phyloP scores from a whole-genome alignment of 306 rosid species.

The Abrus precatorius region DNA sequence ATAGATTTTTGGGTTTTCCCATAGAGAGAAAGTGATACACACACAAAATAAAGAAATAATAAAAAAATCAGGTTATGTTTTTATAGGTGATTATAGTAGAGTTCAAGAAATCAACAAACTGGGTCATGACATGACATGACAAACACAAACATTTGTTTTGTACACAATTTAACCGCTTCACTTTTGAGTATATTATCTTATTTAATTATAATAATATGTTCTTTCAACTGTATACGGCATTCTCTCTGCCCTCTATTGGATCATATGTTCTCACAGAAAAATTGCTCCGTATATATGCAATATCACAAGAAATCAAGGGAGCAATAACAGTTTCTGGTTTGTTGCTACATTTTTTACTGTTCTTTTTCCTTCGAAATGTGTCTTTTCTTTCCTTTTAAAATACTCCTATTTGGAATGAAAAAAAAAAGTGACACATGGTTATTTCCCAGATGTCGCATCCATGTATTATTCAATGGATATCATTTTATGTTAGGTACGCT shows the following conservation, averaged over 20 bases:
- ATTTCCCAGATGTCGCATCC: conserved; percentile 29
- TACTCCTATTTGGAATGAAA: not conserved
- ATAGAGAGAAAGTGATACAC: conserved; percentile 40
- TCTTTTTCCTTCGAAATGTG: not conserved
- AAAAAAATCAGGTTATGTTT: conserved; percentile 27
- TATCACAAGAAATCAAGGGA: not conserved
- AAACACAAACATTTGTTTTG: conserved; percentile 38
- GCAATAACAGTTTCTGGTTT: not conserved
- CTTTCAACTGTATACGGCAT: conserved; percentile 32
- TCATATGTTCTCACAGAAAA: not conserved
- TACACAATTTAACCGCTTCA: conserved; percentile 47
- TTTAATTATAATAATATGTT: conserved; percentile 35
- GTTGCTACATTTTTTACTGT: conserved; percentile 25
- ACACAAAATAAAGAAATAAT: conserved; percentile 4
- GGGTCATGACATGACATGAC: conserved; percentile 25
- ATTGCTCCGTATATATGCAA: not conserved
- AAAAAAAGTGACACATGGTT: conserved; percentile 17
- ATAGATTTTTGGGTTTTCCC: conserved; percentile 32
- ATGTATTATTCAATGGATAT: conserved; percentile 41
- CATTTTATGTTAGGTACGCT: conserved; percentile 36
- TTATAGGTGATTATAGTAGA: conserved; percentile 35
- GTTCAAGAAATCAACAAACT: conserved; percentile 33
- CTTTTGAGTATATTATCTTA: conserved; percentile 40
- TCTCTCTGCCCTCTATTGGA: not conserved
- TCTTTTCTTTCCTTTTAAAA: not conserved